Evolutionary conservation across 1,284 basidiomycete genomes (phyloP).

Genomic region (Moniliophthora roreri): DNA sequence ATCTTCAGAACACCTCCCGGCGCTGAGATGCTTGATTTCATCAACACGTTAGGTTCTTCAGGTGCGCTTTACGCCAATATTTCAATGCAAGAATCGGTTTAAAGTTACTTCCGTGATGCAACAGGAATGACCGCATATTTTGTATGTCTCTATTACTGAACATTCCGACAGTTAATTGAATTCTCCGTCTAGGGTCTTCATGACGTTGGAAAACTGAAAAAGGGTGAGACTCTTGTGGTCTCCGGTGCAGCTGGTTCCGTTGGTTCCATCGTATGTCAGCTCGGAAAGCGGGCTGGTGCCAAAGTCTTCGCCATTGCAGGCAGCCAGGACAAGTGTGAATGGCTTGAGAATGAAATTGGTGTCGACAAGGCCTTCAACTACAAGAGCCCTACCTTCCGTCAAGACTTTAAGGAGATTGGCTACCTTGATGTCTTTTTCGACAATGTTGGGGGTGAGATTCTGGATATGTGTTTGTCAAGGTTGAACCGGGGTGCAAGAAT

Average conservation of each 20-base stretch:
- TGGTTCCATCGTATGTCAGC: slow-evolving; percentile 72
- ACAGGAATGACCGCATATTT: slow-evolving; percentile 83
- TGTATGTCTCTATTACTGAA: slow-evolving; percentile 35
- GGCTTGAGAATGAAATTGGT: slow-evolving; percentile 80
- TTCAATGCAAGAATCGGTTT: slow-evolving; percentile 35
- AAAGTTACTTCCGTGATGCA: not conserved
- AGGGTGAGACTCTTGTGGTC: slow-evolving; percentile 82
- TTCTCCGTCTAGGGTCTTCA: slow-evolving; percentile 64
- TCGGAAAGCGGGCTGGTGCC: slow-evolving; percentile 73
- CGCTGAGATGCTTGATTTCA: slow-evolving; percentile 66
- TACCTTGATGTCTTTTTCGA: slow-evolving; percentile 84
- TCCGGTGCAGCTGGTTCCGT: slow-evolving; percentile 91
- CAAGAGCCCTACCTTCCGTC: slow-evolving; percentile 73
- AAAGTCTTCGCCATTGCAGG: slow-evolving; percentile 83
- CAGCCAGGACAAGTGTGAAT: slow-evolving; percentile 77
- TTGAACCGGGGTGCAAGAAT: slow-evolving; percentile 80
- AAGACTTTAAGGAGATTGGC: slow-evolving; percentile 64
- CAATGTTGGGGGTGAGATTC: slow-evolving; percentile 84
- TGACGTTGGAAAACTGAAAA: slow-evolving; percentile 76
- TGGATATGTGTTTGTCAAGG: slow-evolving; percentile 73
- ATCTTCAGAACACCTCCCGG: slow-evolving; percentile 52
- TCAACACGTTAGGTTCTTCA: slow-evolving; percentile 67
- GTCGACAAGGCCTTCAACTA: slow-evolving; percentile 87
- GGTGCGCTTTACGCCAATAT: not conserved
- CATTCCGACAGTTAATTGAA: not conserved